A percentile compares a stretch with the other conserved stretches of the same genome.
phyloP scores from a whole-genome alignment of 1,284 basidiomycete genomes.

The Cryptococcus hybrid region DNA sequence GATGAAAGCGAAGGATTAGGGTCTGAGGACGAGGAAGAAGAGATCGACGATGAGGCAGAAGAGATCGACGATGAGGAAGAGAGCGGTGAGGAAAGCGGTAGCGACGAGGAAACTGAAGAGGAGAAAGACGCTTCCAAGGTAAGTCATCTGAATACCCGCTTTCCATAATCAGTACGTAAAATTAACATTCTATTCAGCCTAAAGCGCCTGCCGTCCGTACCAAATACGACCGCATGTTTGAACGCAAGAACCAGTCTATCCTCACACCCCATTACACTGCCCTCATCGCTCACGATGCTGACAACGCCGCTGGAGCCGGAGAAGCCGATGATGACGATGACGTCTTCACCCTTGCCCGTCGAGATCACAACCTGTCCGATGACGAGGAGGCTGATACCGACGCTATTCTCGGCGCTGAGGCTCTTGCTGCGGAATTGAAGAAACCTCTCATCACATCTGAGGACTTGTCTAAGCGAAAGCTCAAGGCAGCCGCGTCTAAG shows the following conservation, averaged over 20 bases:
- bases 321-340: constrained; percentile 64
- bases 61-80: constrained; percentile 39
- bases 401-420: neutral
- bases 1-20: constrained; percentile 34
- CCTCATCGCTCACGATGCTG: constrained; percentile 68
- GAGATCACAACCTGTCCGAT: constrained; percentile 65
- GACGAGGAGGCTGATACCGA: constrained; percentile 34
- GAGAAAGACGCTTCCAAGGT: too few species aligned
- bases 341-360: constrained; percentile 90
- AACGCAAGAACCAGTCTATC: constrained; percentile 91
- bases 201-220: constrained; percentile 63
- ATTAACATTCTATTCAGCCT: neutral
- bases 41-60: constrained; percentile 39
- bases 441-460: constrained; percentile 33
- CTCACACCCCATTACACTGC: constrained; percentile 89
- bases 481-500: constrained; percentile 72
- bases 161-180: too few species aligned
- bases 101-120: neutral
- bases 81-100: constrained; percentile 18
- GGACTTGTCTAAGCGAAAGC: constrained; percentile 62
- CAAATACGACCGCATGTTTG: constrained; percentile 98
- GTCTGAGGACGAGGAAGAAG: neutral
- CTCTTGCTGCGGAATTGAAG: constrained; percentile 4
- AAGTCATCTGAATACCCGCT: neutral
- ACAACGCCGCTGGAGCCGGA: constrained; percentile 48